These are phyloP conservation scores for Talaromyces albobiverticillius DNA, from an alignment of 2,329 filamentous ascomycete species.

Conservation along the genomic window DNA sequence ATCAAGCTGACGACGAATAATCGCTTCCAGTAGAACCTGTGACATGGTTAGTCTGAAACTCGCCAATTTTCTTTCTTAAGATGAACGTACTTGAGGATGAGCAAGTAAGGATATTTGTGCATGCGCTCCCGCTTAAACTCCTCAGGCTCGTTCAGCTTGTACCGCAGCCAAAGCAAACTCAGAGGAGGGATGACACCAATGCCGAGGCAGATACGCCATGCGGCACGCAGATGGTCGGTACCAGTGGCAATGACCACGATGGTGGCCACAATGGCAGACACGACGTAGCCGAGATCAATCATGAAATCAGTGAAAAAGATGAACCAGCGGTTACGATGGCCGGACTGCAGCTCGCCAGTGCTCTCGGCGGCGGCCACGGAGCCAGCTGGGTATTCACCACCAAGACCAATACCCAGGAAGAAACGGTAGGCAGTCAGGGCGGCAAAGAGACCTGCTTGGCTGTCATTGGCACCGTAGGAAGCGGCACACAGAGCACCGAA, in stretches of 20 bases:
- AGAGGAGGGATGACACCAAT: constrained; percentile 76
- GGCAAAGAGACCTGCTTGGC: constrained; percentile 68
- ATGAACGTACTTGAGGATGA: constrained; percentile 55
- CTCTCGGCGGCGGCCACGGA: constrained; percentile 81
- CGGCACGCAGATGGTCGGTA: constrained; percentile 64
- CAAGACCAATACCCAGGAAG: constrained; percentile 77
- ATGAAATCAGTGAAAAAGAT: constrained; percentile 86
- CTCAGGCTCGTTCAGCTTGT: constrained; percentile 74
- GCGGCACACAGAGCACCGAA: constrained; percentile 78
- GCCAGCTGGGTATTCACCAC: constrained; percentile 57
- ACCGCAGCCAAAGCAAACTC: constrained; percentile 65
- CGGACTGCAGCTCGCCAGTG: constrained; percentile 74
- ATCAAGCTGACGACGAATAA: constrained; percentile 64
- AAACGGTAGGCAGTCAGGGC: constrained; percentile 81
- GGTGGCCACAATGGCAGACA: constrained; percentile 74
- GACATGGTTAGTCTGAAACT: background rate
- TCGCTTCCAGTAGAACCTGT: no score
- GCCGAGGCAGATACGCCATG: constrained; percentile 79
- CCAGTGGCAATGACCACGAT: constrained; percentile 59
- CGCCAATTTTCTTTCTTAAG: no score
- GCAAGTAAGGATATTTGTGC: constrained; percentile 54
- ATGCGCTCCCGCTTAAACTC: constrained; percentile 71
- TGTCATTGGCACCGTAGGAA: constrained; percentile 71
- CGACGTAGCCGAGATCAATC: constrained; percentile 81
- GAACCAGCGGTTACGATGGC: constrained; percentile 86